phyloP scores from a whole-genome alignment of 1,284 basidiomycete genomes.

The Microbotryomycetes sp. region DNA sequence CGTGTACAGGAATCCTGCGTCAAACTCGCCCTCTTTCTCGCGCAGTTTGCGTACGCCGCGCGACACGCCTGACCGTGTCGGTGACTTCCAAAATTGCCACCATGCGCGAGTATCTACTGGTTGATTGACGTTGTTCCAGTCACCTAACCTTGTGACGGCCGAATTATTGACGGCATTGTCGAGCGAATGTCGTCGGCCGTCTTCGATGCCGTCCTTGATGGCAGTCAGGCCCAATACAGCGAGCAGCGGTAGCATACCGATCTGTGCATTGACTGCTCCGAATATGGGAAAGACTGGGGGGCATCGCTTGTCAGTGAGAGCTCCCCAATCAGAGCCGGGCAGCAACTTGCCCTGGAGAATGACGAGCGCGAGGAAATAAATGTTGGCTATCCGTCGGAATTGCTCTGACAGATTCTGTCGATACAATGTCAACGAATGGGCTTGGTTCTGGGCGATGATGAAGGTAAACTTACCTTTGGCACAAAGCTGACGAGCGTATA shows the following conservation, averaged over 20 bases:
- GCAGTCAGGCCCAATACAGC: slow-evolving; percentile 84
- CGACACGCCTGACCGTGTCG: slow-evolving; percentile 36
- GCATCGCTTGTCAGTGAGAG: not conserved
- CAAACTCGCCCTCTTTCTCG: slow-evolving; percentile 64
- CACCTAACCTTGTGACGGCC: slow-evolving; percentile 72
- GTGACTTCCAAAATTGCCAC: slow-evolving; percentile 28
- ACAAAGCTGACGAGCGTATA: slow-evolving; percentile 87
- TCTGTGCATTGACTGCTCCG: slow-evolving; percentile 74
- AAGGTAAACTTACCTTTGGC: slow-evolving; percentile 58
- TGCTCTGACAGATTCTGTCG: slow-evolving; percentile 72
- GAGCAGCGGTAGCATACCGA: slow-evolving; percentile 77
- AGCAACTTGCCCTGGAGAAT: slow-evolving; percentile 71
- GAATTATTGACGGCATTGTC: slow-evolving; percentile 91
- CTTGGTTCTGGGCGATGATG: too few species aligned
- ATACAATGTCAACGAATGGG: not conserved
- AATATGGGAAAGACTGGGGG: slow-evolving; percentile 74
- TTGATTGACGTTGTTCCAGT: slow-evolving; percentile 85
- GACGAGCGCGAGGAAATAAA: slow-evolving; percentile 82
- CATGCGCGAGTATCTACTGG: slow-evolving; percentile 47
- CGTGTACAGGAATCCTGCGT: slow-evolving; percentile 42
- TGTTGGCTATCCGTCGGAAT: slow-evolving; percentile 81
- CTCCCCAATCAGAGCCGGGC: not conserved
- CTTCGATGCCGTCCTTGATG: slow-evolving; percentile 90
- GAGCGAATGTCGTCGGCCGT: slow-evolving; percentile 74
- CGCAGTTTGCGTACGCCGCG: slow-evolving; percentile 79